Conservation (phyloP, 257 asterid species). For the Plantago ovata region DNA sequence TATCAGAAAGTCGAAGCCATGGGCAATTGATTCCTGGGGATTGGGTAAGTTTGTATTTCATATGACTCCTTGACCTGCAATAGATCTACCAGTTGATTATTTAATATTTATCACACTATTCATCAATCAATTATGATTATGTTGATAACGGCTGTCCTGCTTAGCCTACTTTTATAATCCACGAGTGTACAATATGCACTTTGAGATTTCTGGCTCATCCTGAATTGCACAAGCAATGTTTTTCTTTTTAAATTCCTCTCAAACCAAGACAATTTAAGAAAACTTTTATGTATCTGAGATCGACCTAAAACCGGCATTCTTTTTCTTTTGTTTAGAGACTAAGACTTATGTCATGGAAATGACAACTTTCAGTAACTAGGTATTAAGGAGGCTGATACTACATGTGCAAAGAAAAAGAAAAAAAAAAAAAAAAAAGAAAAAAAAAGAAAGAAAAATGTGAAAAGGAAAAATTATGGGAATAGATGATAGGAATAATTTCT, state of each 20-base stretch:
- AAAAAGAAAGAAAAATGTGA: no score
- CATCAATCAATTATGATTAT: constrained; percentile 12
- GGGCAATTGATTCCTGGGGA: constrained; percentile 99
- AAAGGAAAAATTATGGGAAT: no score
- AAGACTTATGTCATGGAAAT: no score
- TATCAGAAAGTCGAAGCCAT: constrained; percentile 87
- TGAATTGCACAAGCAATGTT: constrained; percentile 9
- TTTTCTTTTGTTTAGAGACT: background rate
- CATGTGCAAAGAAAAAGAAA: no score
- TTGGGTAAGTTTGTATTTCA: constrained; percentile 60
- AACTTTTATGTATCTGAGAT: background rate
- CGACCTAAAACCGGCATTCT: background rate
- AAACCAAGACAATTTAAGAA: background rate
- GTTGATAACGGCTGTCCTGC: constrained; percentile 16
- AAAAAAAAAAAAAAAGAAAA: no score
- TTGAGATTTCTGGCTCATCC: constrained; percentile 14
- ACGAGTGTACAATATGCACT: constrained; percentile 10
- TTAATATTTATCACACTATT: constrained; percentile 9
- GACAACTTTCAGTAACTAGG: background rate
- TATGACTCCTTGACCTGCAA: constrained; percentile 8
- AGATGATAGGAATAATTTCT: no score
- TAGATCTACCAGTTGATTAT: constrained; percentile 5
- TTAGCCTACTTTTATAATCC: constrained; percentile 11
- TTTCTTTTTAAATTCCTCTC: background rate
- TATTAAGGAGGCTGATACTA: background rate